Evolutionary conservation across 2,329 filamentous ascomycete species (phyloP).

Genomic region (Peltaster fructicola): DNA sequence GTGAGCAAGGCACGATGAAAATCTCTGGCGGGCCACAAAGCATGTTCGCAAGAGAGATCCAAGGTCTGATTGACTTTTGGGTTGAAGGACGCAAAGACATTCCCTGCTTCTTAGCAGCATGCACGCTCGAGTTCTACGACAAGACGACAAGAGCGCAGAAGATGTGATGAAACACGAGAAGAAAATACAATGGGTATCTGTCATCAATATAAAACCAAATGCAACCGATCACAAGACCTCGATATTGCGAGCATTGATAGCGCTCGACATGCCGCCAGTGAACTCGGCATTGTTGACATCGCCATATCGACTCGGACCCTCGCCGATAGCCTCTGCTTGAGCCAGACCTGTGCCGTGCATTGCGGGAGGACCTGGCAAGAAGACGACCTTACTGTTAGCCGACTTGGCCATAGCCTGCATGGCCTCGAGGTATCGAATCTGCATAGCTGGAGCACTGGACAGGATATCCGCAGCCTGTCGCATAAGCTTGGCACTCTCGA

Average conservation of each 20-base stretch:
- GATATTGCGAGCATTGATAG: no score
- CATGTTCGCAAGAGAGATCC: conserved; percentile 69
- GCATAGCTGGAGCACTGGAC: conserved; percentile 85
- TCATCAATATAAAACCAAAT: neutral
- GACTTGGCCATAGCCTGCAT: conserved; percentile 98
- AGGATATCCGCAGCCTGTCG: conserved; percentile 81
- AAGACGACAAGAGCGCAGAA: conserved; percentile 26
- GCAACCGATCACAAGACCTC: no score
- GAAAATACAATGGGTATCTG: conserved; percentile 1
- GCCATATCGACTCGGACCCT: conserved; percentile 35
- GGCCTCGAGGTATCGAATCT: conserved; percentile 92
- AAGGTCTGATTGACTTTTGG: conserved; percentile 84
- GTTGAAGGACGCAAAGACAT: conserved; percentile 87
- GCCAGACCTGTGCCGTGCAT: conserved; percentile 26
- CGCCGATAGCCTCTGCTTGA: conserved; percentile 33
- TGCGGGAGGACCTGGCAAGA: conserved; percentile 42
- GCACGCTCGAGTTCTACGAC: conserved; percentile 89
- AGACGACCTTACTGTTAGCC: conserved; percentile 75
- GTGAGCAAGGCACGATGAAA: conserved; percentile 94
- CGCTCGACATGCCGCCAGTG: no score
- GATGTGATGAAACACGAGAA: conserved; percentile 5
- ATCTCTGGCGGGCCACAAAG: conserved; percentile 78
- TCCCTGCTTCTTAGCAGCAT: conserved; percentile 75
- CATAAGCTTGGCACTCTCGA: conserved; percentile 90
- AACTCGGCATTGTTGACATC: no score